Conservation (phyloP, 257 asterid species). For the Solanum tarapatanum region DNA sequence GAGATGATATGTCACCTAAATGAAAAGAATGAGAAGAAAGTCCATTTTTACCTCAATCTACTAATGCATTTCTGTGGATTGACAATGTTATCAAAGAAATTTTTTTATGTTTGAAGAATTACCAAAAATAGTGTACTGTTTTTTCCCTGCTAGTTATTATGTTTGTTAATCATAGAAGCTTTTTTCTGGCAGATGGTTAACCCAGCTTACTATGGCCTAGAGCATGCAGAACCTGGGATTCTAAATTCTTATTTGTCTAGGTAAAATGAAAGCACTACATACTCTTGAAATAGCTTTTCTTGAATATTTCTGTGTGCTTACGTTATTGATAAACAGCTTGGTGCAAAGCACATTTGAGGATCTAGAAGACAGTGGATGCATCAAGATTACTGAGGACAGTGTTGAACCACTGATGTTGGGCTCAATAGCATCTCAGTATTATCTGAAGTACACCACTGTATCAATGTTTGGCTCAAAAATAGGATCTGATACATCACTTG, state of each 20-base stretch:
- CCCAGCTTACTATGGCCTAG: constrained; percentile 91
- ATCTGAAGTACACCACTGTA: constrained; percentile 81
- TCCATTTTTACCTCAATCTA: background rate
- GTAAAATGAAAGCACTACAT: constrained; percentile 23
- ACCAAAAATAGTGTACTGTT: background rate
- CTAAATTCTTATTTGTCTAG: constrained; percentile 84
- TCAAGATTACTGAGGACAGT: constrained; percentile 64
- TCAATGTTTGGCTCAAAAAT: constrained; percentile 94
- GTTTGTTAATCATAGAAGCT: background rate
- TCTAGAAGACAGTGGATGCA: constrained; percentile 94
- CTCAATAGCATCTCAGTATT: constrained; percentile 86
- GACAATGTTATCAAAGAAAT: background rate
- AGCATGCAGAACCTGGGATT: constrained; percentile 66
- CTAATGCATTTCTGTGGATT: background rate
- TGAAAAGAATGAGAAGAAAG: background rate
- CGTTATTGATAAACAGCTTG: constrained; percentile 38
- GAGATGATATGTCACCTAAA: background rate
- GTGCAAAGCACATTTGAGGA: constrained; percentile 80
- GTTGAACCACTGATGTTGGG: constrained; percentile 98
- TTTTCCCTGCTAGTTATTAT: background rate
- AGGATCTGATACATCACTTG: constrained; percentile 82
- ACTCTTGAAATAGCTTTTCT: background rate
- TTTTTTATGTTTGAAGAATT: background rate
- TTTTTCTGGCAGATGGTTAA: constrained; percentile 54
- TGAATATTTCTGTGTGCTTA: background rate